phyloP scores from a whole-genome alignment of 1,139 yeast species.

The Saccharomycopsis hybrid region DNA sequence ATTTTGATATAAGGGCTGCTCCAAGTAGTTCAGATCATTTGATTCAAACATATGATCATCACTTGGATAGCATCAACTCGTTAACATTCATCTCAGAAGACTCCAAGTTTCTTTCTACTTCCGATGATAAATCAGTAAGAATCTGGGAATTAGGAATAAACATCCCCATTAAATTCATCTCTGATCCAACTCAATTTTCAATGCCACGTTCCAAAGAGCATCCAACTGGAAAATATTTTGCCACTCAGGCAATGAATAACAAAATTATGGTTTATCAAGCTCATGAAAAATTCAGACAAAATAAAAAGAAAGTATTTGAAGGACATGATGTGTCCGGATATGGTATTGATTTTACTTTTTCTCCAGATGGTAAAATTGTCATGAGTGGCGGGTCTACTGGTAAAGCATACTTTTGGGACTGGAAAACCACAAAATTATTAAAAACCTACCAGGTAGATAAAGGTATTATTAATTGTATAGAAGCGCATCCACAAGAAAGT shows the following conservation, averaged over 20 bases:
- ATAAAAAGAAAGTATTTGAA: conserved; percentile 53
- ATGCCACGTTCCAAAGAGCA: conserved; percentile 63
- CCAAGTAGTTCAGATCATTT: conserved; percentile 27
- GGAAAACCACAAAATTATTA: conserved; percentile 61
- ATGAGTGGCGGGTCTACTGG: conserved; percentile 79
- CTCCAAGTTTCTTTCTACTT: conserved; percentile 62
- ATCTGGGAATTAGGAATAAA: conserved; percentile 86
- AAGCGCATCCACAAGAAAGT: conserved; percentile 67
- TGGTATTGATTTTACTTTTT: conserved; percentile 59
- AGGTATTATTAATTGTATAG: conserved; percentile 52
- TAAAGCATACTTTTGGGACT: conserved; percentile 70
- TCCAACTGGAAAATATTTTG: conserved; percentile 55
- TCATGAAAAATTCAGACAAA: conserved; percentile 52
- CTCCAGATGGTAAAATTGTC: conserved; percentile 74
- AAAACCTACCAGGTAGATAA: conserved; percentile 50
- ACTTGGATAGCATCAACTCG: conserved; percentile 64
- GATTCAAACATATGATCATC: conserved; percentile 76
- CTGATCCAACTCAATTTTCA: conserved; percentile 76
- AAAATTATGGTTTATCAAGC: conserved; percentile 61
- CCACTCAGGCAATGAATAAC: conserved; percentile 80
- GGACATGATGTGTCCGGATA: conserved; percentile 78
- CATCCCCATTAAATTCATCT: conserved; percentile 73
- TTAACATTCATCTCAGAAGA: conserved; percentile 53
- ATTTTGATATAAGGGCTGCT: conserved; percentile 46
- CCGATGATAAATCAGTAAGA: conserved; percentile 76